Percentiles rank a stretch among this genome's conserved stretches.
Conservation (phyloP, 2,329 filamentous ascomycete genomes). For the Pseudocercospora vitis region DNA sequence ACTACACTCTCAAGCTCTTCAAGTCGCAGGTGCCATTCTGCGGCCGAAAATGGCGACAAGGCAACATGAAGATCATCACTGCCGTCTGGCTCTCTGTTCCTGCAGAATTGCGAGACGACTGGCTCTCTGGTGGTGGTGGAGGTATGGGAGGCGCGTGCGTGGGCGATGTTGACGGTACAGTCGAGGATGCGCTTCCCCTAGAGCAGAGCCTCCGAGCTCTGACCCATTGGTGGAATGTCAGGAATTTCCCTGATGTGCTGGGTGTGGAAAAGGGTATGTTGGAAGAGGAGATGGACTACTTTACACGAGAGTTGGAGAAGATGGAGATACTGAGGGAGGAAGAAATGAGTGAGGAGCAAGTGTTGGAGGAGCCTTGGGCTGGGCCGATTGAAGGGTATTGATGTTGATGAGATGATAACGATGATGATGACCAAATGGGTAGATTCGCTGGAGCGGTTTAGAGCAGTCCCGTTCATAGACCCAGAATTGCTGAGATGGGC, state of each 20-base stretch:
- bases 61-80: conserved; percentile 98
- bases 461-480: too few species aligned
- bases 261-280: conserved; percentile 45
- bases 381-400: conserved; percentile 36
- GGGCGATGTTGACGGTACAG: conserved; percentile 81
- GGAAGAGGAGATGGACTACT: conserved; percentile 51
- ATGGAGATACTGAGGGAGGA: conserved; percentile 43
- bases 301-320: conserved; percentile 51
- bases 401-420: neutral
- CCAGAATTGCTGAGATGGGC: too few species aligned
- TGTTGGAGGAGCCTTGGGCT: conserved; percentile 24
- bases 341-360: conserved; percentile 26
- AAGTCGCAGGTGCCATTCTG: conserved; percentile 98
- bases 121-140: conserved; percentile 73
- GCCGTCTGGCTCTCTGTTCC: conserved; percentile 92
- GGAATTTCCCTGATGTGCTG: conserved; percentile 78
- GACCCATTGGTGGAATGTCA: conserved; percentile 92
- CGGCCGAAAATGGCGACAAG: conserved; percentile 95
- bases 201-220: conserved; percentile 87
- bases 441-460: too few species aligned
- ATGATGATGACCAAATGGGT: neutral
- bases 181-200: conserved; percentile 86
- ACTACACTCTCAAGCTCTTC: conserved; percentile 97
- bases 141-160: conserved; percentile 39
- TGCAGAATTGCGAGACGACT: conserved; percentile 90